Percentiles rank a stretch among this genome's conserved stretches.
These are phyloP conservation scores for Geranomyces michiganensis DNA, from an alignment of 192 early-diverging fungal genomes.

Conservation along the genomic window DNA sequence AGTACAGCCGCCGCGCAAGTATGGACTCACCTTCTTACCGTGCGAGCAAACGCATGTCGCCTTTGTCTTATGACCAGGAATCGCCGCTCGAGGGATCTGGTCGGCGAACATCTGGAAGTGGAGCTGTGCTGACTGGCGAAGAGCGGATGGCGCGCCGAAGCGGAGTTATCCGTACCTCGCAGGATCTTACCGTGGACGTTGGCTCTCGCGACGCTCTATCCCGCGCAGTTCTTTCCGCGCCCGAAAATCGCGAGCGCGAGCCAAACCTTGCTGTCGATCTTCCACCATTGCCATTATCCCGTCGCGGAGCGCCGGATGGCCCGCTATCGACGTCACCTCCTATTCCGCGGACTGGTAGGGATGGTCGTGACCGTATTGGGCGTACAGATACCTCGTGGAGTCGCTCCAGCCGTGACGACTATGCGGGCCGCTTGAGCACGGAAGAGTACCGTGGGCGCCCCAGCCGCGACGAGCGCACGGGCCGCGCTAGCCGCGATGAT, in stretches of 20 bases:
- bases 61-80: not conserved
- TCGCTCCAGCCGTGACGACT: slow-evolving; percentile 4
- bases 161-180: slow-evolving; percentile 14
- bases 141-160: not conserved
- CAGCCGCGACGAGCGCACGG: slow-evolving; percentile 11
- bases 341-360: not conserved
- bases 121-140: not conserved
- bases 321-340: not conserved
- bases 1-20: not conserved
- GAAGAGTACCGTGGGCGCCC: slow-evolving; percentile 6
- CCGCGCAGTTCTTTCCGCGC: not conserved
- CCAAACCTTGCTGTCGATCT: not conserved
- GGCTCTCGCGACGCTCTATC: not conserved
- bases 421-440: not conserved
- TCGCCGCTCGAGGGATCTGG: not conserved
- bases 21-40: slow-evolving; percentile 11
- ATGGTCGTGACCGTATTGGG: not conserved
- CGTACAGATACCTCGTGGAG: not conserved
- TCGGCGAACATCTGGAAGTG: not conserved
- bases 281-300: not conserved
- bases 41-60: not conserved
- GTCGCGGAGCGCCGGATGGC: not conserved
- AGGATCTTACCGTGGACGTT: not conserved
- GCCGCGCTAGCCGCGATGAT: slow-evolving; percentile 21
- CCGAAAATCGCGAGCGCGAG: not conserved